A percentile compares a stretch with the other conserved stretches of the same genome.
These are phyloP conservation scores for Fragaria ananassa DNA, from an alignment of 306 rosid species.

Conservation along the genomic window DNA sequence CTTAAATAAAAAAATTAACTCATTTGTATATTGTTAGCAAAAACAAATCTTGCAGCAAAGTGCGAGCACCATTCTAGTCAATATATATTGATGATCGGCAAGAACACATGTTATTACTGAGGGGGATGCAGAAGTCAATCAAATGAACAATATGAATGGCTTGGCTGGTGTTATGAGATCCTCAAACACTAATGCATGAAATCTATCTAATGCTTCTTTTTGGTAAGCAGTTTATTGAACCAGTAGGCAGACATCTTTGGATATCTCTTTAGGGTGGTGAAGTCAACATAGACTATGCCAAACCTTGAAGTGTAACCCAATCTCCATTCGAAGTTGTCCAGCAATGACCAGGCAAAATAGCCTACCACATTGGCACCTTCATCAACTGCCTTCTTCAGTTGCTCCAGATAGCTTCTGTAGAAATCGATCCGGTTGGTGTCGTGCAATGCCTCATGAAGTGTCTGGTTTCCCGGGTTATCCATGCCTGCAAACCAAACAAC, in stretches of 20 bases:
- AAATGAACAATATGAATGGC: too few relatives aligned
- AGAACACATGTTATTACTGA: too few relatives aligned
- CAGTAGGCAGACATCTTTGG: slow-evolving; percentile 94
- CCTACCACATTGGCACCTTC: slow-evolving; percentile 78
- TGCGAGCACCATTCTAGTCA: too few relatives aligned
- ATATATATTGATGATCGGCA: too few relatives aligned
- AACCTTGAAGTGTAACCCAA: slow-evolving; percentile 90
- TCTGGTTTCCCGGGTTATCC: slow-evolving; percentile 74
- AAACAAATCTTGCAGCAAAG: too few relatives aligned
- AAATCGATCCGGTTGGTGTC: slow-evolving; percentile 73
- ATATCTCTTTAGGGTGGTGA: slow-evolving; percentile 64
- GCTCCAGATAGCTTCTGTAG: slow-evolving; percentile 59
- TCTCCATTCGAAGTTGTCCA: slow-evolving; percentile 93
- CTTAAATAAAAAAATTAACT: too few relatives aligned
- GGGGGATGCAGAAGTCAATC: too few relatives aligned
- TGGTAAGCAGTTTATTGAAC: slow-evolving; percentile 62
- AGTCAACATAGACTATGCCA: slow-evolving; percentile 87
- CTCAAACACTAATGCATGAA: neutral
- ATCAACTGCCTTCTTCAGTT: slow-evolving; percentile 71
- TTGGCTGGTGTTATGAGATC: too few relatives aligned
- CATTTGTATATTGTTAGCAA: too few relatives aligned
- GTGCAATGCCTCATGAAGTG: slow-evolving; percentile 51
- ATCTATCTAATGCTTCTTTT: slow-evolving; percentile 33
- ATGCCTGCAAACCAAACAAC: slow-evolving; percentile 48
- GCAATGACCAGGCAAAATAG: slow-evolving; percentile 88